Evolutionary conservation across 2,329 filamentous ascomycete genomes (phyloP).

Genomic region (Sordariomycetes sp.): DNA sequence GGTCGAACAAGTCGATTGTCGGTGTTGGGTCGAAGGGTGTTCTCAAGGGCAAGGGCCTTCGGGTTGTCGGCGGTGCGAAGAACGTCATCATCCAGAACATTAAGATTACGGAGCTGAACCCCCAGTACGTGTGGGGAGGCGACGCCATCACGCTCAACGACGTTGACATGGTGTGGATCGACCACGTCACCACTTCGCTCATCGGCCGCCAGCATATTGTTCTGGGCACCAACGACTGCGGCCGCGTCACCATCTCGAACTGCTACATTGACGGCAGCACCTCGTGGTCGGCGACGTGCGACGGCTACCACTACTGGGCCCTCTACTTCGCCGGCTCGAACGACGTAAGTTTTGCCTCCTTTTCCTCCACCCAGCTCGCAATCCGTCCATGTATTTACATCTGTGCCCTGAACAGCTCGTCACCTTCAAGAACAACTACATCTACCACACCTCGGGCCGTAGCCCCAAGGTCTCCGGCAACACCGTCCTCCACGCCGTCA

Average conservation of each 20-base stretch:
- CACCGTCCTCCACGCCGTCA: constrained; percentile 42
- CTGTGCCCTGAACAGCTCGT: constrained; percentile 17
- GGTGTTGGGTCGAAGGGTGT: constrained; percentile 37
- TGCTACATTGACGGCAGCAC: constrained; percentile 41
- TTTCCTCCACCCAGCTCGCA: background rate
- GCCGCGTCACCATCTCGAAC: constrained; percentile 47
- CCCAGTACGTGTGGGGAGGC: constrained; percentile 45
- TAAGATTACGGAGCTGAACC: constrained; percentile 40
- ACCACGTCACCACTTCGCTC: constrained; percentile 40
- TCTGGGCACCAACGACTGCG: constrained; percentile 35
- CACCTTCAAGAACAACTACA: constrained; percentile 47
- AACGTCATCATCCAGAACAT: constrained; percentile 47
- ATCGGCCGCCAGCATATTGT: constrained; percentile 49
- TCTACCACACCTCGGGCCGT: constrained; percentile 44
- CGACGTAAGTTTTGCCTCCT: constrained; percentile 18
- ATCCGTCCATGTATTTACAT: background rate
- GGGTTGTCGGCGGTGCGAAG: constrained; percentile 26
- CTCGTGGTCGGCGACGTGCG: constrained; percentile 41
- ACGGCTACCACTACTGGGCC: constrained; percentile 47
- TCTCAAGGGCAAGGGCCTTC: constrained; percentile 44
- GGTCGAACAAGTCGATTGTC: constrained; percentile 43
- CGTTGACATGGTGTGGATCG: constrained; percentile 33
- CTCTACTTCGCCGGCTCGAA: constrained; percentile 41
- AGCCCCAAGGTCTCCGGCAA: constrained; percentile 43
- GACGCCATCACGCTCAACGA: constrained; percentile 40